These are phyloP conservation scores for Ascoidea tarda DNA, from an alignment of 805 yeast genomes.

Conservation along the genomic window DNA sequence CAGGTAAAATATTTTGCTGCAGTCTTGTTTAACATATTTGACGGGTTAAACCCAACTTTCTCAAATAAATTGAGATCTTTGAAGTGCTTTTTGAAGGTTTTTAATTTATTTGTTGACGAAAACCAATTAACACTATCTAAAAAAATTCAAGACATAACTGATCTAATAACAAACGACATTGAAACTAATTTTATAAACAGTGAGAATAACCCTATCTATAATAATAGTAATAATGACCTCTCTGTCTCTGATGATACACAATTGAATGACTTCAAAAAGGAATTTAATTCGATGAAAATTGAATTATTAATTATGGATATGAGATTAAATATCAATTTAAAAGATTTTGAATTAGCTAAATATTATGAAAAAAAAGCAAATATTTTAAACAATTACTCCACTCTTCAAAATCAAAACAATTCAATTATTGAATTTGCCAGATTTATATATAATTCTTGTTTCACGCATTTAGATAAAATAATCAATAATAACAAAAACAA, in stretches of 20 bases:
- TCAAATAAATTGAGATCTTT: constrained; percentile 17
- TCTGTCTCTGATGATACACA: not conserved
- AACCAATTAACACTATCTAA: constrained; percentile 9
- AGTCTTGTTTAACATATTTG: constrained; percentile 19
- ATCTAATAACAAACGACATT: constrained; percentile 11
- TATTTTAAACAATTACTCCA: constrained; percentile 6
- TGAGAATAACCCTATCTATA: constrained; percentile 12
- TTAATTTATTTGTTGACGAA: constrained; percentile 18
- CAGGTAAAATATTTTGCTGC: constrained; percentile 17
- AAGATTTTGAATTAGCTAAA: constrained; percentile 21
- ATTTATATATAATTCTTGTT: constrained; percentile 19
- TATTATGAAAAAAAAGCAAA: constrained; percentile 20
- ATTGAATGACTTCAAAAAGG: not conserved
- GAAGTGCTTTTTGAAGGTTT: constrained; percentile 18
- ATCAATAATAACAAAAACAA: constrained; percentile 3
- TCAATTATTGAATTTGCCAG: constrained; percentile 18
- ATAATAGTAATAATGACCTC: constrained; percentile 4
- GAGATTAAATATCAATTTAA: constrained; percentile 17
- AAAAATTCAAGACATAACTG: constrained; percentile 18
- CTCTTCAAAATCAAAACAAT: constrained; percentile 12
- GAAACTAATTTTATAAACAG: not conserved
- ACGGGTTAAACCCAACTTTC: constrained; percentile 13
- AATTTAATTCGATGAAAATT: constrained; percentile 12
- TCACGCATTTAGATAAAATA: constrained; percentile 7
- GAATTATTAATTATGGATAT: constrained; percentile 20